Evolutionary conservation across 2,329 filamentous ascomycete species (phyloP).

Genomic region (Atkinsonella texensis): DNA sequence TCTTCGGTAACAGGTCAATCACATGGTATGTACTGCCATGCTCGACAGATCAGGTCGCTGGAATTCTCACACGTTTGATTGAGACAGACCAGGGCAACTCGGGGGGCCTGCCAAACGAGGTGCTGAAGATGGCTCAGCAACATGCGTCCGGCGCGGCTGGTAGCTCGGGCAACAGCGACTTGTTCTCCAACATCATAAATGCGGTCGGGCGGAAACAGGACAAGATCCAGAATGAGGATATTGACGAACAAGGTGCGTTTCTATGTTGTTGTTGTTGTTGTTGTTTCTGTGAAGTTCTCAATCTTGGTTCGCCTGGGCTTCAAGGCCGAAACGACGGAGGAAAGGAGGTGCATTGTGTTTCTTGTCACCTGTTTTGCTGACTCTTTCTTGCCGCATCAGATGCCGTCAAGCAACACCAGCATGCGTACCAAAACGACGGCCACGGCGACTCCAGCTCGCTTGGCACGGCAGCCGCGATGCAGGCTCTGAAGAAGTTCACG

Average conservation of each 20-base stretch:
- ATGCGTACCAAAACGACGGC: conserved; percentile 49
- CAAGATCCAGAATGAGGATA: conserved; percentile 33
- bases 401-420: conserved; percentile 63
- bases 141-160: conserved; percentile 36
- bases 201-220: conserved; percentile 37
- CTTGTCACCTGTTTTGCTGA: not conserved
- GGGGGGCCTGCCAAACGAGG: conserved; percentile 30
- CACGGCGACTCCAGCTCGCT: conserved; percentile 38
- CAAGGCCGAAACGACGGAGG: too few relatives aligned
- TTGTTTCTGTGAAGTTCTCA: too few relatives aligned
- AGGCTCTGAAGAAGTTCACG: conserved; percentile 70
- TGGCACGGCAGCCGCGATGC: conserved; percentile 67
- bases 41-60: not conserved
- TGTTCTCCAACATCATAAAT: conserved; percentile 38
- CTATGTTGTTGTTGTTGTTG: too few relatives aligned
- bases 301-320: too few relatives aligned
- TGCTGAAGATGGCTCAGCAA: conserved; percentile 34
- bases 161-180: conserved; percentile 30
- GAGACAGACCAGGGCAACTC: conserved; percentile 15
- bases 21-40: conserved; percentile 8
- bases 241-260: conserved; percentile 35
- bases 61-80: not conserved
- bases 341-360: too few relatives aligned
- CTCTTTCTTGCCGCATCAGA: conserved; percentile 26
- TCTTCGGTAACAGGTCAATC: not conserved